Conservation (phyloP, 345 rosid genomes). For the Brassica cretica region DNA sequence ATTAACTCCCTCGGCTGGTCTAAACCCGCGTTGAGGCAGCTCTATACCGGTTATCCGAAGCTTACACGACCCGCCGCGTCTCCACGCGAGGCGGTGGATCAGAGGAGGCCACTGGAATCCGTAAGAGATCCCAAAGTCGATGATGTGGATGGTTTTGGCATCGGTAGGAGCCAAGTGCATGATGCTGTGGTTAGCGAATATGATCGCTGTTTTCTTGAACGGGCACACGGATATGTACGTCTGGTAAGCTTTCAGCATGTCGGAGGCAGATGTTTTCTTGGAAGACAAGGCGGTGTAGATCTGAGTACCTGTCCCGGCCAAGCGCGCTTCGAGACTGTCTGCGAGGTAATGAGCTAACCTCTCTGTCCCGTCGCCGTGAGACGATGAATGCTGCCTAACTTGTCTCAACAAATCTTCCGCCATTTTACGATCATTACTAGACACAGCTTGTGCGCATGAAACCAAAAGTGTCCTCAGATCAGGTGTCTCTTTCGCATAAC, state of each 20-base stretch:
- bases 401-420: constrained; percentile 64
- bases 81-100: constrained; percentile 58
- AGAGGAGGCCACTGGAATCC: constrained; percentile 88
- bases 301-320: constrained; percentile 58
- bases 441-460: constrained; percentile 78
- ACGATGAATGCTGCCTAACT: constrained; percentile 69
- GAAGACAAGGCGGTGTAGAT: constrained; percentile 44
- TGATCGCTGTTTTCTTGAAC: constrained; percentile 52
- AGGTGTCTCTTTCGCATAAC: constrained; percentile 45
- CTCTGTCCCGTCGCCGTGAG: constrained; percentile 71
- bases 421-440: constrained; percentile 57
- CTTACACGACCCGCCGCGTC: constrained; percentile 61
- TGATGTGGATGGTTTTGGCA: constrained; percentile 63
- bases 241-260: constrained; percentile 64
- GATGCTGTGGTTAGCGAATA: constrained; percentile 58
- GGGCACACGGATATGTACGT: constrained; percentile 52
- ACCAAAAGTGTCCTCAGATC: constrained; percentile 73
- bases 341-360: constrained; percentile 80
- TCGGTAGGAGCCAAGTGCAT: constrained; percentile 36
- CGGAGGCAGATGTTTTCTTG: constrained; percentile 53
- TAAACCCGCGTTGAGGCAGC: constrained; percentile 73
- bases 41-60: constrained; percentile 87
- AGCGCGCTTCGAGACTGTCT: constrained; percentile 76
- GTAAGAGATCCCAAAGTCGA: constrained; percentile 78
- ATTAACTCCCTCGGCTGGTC: constrained; percentile 67